phyloP scores from a whole-genome alignment of 495 filamentous ascomycete species.

The Pyronema domesticum region DNA sequence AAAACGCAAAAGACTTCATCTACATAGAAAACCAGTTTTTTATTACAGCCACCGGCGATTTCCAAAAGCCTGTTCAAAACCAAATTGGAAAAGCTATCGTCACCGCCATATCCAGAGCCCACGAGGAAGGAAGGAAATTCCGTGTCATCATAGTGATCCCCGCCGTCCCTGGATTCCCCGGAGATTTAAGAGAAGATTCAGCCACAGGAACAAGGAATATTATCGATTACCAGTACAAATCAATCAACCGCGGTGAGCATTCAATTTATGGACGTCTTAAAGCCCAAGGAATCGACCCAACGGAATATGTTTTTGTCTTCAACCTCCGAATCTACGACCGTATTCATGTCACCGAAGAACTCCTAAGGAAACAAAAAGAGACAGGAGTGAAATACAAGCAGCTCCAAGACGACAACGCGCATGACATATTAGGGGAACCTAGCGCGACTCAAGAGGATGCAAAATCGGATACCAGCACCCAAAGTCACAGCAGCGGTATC shows the following conservation, averaged over 20 bases:
- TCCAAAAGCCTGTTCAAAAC: constrained; percentile 75
- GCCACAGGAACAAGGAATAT: constrained; percentile 79
- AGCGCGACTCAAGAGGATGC: neutral
- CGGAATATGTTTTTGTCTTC: constrained; percentile 72
- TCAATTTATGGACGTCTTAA: constrained; percentile 69
- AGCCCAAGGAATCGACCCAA: constrained; percentile 63
- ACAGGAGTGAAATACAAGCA: constrained; percentile 71
- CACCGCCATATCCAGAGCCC: constrained; percentile 66
- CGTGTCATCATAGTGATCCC: constrained; percentile 78
- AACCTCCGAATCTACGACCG: constrained; percentile 82
- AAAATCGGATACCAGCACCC: neutral
- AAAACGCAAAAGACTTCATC: constrained; percentile 71
- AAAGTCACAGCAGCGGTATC: neutral
- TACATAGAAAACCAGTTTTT: constrained; percentile 99
- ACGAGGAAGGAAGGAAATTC: constrained; percentile 76
- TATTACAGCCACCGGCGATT: constrained; percentile 60
- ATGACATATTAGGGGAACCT: constrained; percentile 61
- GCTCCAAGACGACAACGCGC: constrained; percentile 67
- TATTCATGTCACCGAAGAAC: constrained; percentile 55
- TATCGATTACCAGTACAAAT: constrained; percentile 98
- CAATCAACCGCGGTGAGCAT: constrained; percentile 74
- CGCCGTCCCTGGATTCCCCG: constrained; percentile 82
- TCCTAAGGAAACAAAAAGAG: constrained; percentile 52
- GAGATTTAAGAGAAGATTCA: constrained; percentile 64
- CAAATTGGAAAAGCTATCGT: constrained; percentile 74